phyloP scores from a whole-genome alignment of 208 protist genomes.

The Acanthamoeba divionensis region DNA sequence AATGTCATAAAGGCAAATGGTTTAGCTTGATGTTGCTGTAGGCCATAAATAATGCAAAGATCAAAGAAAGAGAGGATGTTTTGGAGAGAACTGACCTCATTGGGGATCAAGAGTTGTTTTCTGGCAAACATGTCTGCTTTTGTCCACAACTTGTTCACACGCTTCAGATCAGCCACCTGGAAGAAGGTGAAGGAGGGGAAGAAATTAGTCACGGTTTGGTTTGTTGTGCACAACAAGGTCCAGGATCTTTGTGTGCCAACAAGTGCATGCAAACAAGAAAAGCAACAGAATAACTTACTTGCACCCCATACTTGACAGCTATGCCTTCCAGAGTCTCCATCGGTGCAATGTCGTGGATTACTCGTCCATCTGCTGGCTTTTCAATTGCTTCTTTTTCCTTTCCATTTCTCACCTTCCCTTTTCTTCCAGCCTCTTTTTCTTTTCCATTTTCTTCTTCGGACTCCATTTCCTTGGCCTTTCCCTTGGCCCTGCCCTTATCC shows the following conservation, averaged over 20 bases:
- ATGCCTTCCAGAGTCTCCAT: conserved; percentile 24
- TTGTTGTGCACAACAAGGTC: not conserved
- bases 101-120: conserved; percentile 29
- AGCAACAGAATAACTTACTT: not conserved
- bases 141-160: conserved; percentile 35
- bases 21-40: not conserved
- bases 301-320: conserved; percentile 33
- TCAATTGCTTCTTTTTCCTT: not conserved
- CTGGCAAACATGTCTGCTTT: conserved; percentile 8
- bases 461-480: not conserved
- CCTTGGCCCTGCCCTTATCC: not conserved
- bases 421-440: no score
- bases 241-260: no score
- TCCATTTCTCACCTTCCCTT: not conserved
- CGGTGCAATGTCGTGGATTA: not conserved
- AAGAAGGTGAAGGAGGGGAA: not conserved
- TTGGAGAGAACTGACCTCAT: not conserved
- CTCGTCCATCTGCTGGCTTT: not conserved
- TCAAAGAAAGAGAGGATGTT: no score
- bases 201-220: not conserved
- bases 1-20: not conserved
- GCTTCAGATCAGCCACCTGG: conserved; percentile 29
- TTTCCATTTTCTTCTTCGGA: not conserved
- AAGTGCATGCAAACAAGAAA: not conserved
- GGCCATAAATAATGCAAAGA: no score